Base-by-base conservation (phyloP, 1,139 yeast genomes). In the Pichia sp. region DNA sequence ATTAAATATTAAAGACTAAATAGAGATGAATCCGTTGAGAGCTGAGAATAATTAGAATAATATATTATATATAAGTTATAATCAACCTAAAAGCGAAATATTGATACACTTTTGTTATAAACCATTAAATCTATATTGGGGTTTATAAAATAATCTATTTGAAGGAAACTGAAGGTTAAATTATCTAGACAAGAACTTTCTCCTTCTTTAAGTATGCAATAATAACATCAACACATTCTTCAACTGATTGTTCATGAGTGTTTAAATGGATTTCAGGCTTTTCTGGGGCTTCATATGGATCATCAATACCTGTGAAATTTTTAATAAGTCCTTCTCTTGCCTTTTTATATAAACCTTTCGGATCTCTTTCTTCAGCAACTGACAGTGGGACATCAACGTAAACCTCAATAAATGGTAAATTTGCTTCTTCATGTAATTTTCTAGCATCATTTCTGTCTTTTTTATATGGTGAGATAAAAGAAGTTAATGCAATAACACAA, bases 331-430 rank as follows among this genome's bases (percentile, higher is more conserved):
- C 97, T 61, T 89, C 95, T 66, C 97, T 81, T 28, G 97, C 97
- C 76, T 90, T 90, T 70, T 89, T 88, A 73, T 90, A 90, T 58
- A 90, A 75, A 8, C 97, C 97, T 74, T 90, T 90, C 55, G 97
- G 97, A 68, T 90, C 97, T 70, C 97, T 86, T 68, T 86, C 78
- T 72, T 90, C 97, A 47, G 97, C 97, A 53, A 89, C 88, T 60
- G 83, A 89, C 47, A 90, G 75, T 34, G 97, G 97, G 44, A 88
- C 96, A 65, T 90, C 96, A 43, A 90, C 89, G 58, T 71, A 88
- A 9, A 90, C 95, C 71, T 90, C 97, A 50, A 90, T 77, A 60
- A 90, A 90, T 46, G 95, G 92, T 56, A 90, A 72, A 40, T 76
- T 76, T 56, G 83, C 81, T 56, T 82, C 80, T 54, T 76, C 79